A percentile compares a stretch with the other conserved stretches of the same genome.
These are phyloP conservation scores for Schizosaccharomyces japonicus DNA, from an alignment of 805 yeast species.

Conservation along the genomic window DNA sequence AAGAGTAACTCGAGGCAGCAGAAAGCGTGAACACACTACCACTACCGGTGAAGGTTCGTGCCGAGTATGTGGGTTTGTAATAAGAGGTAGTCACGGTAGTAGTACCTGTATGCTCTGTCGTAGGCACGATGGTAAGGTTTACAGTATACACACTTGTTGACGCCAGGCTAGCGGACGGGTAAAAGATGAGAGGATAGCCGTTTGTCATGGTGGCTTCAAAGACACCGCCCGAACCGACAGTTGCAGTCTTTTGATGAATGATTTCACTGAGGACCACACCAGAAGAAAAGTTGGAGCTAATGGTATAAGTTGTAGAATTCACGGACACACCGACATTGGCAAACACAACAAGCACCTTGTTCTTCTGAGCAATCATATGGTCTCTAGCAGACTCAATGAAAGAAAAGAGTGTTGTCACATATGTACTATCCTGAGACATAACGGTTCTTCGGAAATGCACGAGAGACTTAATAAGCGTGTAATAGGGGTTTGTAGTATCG, in stretches of 20 bases:
- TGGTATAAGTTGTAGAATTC: not conserved
- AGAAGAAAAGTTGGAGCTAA: not conserved
- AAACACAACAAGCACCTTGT: not conserved
- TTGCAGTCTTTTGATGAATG: not conserved
- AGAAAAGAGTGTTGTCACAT: too few species aligned
- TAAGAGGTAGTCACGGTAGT: not conserved
- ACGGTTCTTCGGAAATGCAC: conserved; percentile 3
- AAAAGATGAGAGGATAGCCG: conserved; percentile 1
- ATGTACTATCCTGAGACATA: not conserved
- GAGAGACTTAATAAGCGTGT: not conserved
- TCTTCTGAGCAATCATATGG: not conserved
- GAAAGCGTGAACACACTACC: not conserved
- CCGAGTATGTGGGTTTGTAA: not conserved
- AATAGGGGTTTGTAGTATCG: not conserved
- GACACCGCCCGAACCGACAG: not conserved
- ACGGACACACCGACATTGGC: not conserved
- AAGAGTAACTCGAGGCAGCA: too few species aligned
- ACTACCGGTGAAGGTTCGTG: not conserved
- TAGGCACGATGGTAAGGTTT: not conserved
- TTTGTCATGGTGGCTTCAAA: not conserved
- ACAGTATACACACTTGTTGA: not conserved
- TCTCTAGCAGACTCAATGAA: not conserved
- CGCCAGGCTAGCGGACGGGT: not conserved
- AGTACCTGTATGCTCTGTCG: not conserved
- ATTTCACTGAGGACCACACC: not conserved